Conservation (phyloP, 768 basidiomycete species). For the Leccinum broughii region DNA sequence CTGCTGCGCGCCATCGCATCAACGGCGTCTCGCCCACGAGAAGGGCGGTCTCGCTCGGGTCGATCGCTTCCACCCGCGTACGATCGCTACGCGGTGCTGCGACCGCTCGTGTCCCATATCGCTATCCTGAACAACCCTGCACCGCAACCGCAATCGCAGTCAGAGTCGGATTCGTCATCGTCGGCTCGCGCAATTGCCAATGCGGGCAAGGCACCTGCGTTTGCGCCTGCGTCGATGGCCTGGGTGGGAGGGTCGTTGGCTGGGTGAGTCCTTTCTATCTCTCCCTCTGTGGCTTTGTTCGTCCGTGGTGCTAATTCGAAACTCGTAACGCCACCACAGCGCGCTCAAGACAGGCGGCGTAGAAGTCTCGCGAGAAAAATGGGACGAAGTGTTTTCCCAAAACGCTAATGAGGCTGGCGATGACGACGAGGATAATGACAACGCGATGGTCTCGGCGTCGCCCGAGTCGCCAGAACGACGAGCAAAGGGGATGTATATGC, state of each 20-base stretch:
- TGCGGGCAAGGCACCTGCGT: conserved; percentile 86
- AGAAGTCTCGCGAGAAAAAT: conserved; percentile 80
- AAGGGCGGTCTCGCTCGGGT: conserved; percentile 37
- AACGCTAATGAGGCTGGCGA: conserved; percentile 28
- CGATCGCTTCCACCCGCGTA: conserved; percentile 49
- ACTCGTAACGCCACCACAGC: conserved; percentile 38
- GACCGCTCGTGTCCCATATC: conserved; percentile 69
- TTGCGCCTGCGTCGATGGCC: conserved; percentile 73
- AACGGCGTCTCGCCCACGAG: conserved; percentile 35
- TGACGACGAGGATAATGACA: conserved; percentile 27
- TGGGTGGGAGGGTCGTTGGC: conserved; percentile 96
- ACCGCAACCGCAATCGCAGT: conserved; percentile 35
- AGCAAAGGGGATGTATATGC: conserved; percentile 46
- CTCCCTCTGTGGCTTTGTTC: background rate
- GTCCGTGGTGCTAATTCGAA: background rate
- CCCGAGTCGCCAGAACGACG: conserved; percentile 27
- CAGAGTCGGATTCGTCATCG: conserved; percentile 27
- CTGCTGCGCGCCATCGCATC: conserved; percentile 62
- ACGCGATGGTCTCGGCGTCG: conserved; percentile 25
- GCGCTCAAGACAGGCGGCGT: conserved; percentile 84
- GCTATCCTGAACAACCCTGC: conserved; percentile 85
- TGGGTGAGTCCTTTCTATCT: conserved; percentile 54
- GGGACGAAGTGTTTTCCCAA: conserved; percentile 67
- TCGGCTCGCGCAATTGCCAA: conserved; percentile 54
- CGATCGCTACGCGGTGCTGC: conserved; percentile 74